These are phyloP conservation scores for Trichoderma asperelloides DNA, from an alignment of 495 filamentous ascomycete genomes.

Conservation along the genomic window DNA sequence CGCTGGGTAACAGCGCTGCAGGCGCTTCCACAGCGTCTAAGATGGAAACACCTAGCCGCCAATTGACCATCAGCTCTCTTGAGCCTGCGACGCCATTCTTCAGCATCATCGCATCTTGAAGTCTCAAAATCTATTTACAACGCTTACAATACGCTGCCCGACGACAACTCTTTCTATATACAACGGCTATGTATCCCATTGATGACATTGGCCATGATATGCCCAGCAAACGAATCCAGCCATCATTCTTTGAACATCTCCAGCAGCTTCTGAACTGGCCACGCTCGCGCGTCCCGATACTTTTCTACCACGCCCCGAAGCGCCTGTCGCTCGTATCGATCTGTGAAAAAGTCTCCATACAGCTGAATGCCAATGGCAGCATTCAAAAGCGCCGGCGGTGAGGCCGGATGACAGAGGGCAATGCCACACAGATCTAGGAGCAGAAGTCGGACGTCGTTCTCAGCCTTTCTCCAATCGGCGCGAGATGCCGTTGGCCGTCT, in stretches of 20 bases:
- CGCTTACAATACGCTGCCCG: background rate
- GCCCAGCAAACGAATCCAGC: background rate
- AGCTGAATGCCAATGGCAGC: slow-evolving; percentile 8
- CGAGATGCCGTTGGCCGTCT: background rate
- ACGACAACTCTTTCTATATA: background rate
- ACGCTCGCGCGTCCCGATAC: slow-evolving; percentile 5
- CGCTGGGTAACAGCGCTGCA: too few species aligned
- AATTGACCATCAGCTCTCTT: too few species aligned
- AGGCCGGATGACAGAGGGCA: slow-evolving; percentile 3
- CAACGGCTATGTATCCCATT: background rate
- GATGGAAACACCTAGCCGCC: too few species aligned
- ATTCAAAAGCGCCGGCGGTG: slow-evolving; percentile 1
- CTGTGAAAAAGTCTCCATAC: slow-evolving; percentile 7
- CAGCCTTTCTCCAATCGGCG: background rate
- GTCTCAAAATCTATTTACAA: background rate
- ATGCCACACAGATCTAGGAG: slow-evolving; percentile 6
- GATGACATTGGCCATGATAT: background rate
- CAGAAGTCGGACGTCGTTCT: slow-evolving; percentile 3
- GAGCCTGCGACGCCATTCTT: too few species aligned
- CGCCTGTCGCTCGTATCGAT: slow-evolving; percentile 1
- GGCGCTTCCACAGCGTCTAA: too few species aligned
- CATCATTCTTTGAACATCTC: slow-evolving; percentile 6
- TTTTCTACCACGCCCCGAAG: slow-evolving; percentile 4
- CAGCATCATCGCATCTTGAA: background rate
- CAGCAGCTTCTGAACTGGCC: slow-evolving; percentile 1